Evolutionary conservation across 108 stramenopile genomes (phyloP).

Genomic region (Chaetoceros muelleri): DNA sequence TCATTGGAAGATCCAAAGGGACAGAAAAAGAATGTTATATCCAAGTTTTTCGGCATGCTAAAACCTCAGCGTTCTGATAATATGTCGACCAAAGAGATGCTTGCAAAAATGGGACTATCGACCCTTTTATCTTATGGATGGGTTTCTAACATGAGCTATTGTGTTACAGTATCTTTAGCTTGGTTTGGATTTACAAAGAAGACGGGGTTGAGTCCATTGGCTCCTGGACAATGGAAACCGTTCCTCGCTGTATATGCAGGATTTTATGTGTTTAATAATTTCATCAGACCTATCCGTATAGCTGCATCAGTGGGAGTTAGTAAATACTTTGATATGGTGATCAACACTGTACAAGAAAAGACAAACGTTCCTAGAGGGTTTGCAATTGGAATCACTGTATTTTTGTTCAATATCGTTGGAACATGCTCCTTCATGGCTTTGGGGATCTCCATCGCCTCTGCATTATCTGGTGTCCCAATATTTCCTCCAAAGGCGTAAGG

Average conservation of each 20-base stretch:
- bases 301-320: slow-evolving; percentile 44
- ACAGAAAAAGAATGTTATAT: too few species aligned
- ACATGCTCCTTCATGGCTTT: slow-evolving; percentile 40
- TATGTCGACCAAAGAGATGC: slow-evolving; percentile 28
- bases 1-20: too few species aligned
- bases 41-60: too few species aligned
- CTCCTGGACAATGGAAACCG: slow-evolving; percentile 79
- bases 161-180: slow-evolving; percentile 58
- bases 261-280: slow-evolving; percentile 73
- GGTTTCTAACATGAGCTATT: slow-evolving; percentile 74
- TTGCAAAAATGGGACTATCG: slow-evolving; percentile 71
- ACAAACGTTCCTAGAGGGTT: slow-evolving; percentile 24
- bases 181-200: slow-evolving; percentile 57
- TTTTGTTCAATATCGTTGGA: slow-evolving; percentile 52
- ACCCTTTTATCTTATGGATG: slow-evolving; percentile 82
- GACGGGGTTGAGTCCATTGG: slow-evolving; percentile 71
- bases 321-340: slow-evolving; percentile 50
- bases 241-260: slow-evolving; percentile 84
- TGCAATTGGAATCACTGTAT: slow-evolving; percentile 40
- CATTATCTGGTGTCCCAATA: slow-evolving; percentile 55
- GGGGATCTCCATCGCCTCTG: slow-evolving; percentile 43
- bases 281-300: slow-evolving; percentile 71
- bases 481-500: too few species aligned
- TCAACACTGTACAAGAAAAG: slow-evolving; percentile 30
- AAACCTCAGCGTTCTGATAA: slow-evolving; percentile 23